Evolutionary conservation across 2,329 filamentous ascomycete genomes (phyloP), one percentile per base, ranked within the genome.

Genomic region (Trichophyton equinum): DNA sequence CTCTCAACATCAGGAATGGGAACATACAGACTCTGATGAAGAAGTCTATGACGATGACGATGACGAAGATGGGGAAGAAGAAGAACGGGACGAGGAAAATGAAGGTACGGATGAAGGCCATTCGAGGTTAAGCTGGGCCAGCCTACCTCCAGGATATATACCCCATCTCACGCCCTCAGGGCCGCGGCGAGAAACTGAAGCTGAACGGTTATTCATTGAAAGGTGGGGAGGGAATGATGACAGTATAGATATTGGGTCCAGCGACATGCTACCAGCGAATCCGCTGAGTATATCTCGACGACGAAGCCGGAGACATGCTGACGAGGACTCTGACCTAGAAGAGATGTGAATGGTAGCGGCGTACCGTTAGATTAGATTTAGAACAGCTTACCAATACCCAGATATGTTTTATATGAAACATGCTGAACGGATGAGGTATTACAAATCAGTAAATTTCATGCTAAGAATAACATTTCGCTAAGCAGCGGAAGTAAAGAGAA

Each of bases 21-120:
- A 91, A 75, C 87, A 90, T 70, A 90, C 87, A 7, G 87, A 90
- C 73, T 87, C 86, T 1, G 87, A 89, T 65, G 85, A 79, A 7
- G 84, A 85, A 58, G 81, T 78, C 63, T 75, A 75, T 57, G 75
- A 76, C 8, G 73, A 77, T 7, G 72, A 74, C 15, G 72, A 73
- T 36, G 71, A 71, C 33, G 68, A 69, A 18, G 73, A 75, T 25
- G 75, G 76, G 4, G 72, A 76, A 9, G 69, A 69, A n/a, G 57
- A 65, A 13, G 57, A 61, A 11, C 7, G 11, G 11, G 33, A 38
- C 13, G 69, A 69, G 13, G 58, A 65, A 15, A 57, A 61, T 46
- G 62, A 58, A 4, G 57, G 56, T 4, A 57, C 57, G 22, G 62
- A 64, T 11, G 38, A 20, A 33, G 53, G 60, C 18, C 53, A 40